These are phyloP conservation scores for Fusarium torulosum DNA, from an alignment of 2,329 filamentous ascomycete genomes.

Conservation along the genomic window DNA sequence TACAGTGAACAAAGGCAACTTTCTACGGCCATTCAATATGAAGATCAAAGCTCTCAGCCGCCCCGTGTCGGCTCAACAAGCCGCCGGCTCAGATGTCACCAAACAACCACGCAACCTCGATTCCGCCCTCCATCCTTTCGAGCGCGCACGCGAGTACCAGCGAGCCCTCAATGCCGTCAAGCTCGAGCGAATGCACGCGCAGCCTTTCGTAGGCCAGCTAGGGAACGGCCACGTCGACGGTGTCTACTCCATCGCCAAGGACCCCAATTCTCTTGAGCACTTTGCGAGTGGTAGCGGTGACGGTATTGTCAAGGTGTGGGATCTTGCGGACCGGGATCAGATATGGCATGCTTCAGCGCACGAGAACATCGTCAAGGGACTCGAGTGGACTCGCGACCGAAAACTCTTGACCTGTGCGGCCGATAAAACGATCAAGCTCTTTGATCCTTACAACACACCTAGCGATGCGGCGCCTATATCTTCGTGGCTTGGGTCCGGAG, in stretches of 20 bases:
- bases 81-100: constrained; percentile 73
- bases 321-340: constrained; percentile 77
- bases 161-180: constrained; percentile 82
- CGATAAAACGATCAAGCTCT: constrained; percentile 90
- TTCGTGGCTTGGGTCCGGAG: constrained; percentile 85
- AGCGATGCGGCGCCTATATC: constrained; percentile 78
- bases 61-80: constrained; percentile 72
- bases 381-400: constrained; percentile 88
- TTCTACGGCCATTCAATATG: constrained; percentile 51
- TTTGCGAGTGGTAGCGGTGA: constrained; percentile 90
- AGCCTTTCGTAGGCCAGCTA: constrained; percentile 83
- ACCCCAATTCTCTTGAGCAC: constrained; percentile 78
- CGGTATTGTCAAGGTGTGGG: constrained; percentile 94
- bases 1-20: neutral
- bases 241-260: constrained; percentile 81
- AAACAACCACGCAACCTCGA: constrained; percentile 80
- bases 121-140: constrained; percentile 89
- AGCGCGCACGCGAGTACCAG: constrained; percentile 81
- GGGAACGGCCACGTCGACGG: constrained; percentile 94
- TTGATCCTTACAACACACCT: constrained; percentile 84
- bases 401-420: constrained; percentile 88
- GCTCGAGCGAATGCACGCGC: constrained; percentile 88
- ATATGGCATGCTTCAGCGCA: constrained; percentile 85
- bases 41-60: constrained; percentile 77
- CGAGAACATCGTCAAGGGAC: constrained; percentile 91